Base-by-base conservation (phyloP, 306 rosid species). In the Hylodesmum podocarpum region DNA sequence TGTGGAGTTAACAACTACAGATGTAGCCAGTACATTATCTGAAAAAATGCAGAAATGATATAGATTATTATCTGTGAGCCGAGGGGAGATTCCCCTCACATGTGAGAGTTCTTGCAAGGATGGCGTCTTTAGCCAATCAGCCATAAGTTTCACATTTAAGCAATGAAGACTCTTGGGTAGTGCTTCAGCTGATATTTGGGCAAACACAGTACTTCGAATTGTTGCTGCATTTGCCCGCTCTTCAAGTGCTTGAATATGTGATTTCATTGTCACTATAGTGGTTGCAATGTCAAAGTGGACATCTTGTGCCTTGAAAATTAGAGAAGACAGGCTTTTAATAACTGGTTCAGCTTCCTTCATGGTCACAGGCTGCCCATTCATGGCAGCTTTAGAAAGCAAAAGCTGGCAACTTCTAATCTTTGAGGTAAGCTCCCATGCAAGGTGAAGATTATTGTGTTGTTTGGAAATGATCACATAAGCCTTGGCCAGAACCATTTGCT, bases 41-140 rank as follows among this genome's bases (percentile, higher is more conserved):
- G 97, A 94, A 90, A 94, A 91, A 53, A 91, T 77, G 88, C 98
- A 94, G 88, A 94, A 94, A 86, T 91, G 98, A 70, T 88, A 87
- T 50, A 89, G 88, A 79, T 88, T 88, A 71, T 90, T 92, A 78
- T 94, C 98, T 53, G 70, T 62, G 15, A 91, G 88, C 36, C 87
- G 73, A 2, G 83, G 96, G 40, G 97, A 91, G 82, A 80, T 88
- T 70, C 84, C 87, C 81, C 63, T 85, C 66, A 88, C 89, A 41
- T 85, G 83, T 6, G 90, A 88, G 40, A 77, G 80, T 75, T 82
- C 74, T 63, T 78, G 91, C 29, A 89, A 73, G 66, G 81, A 82
- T 57, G 82, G 78, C 62, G 43, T 82, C 79, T 73, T 81, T 72
- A 91, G 86, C 98, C 98, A 94, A 78, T 90, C 97, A 66, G 84